A percentile compares a stretch with the other conserved stretches of the same genome.
Conservation (phyloP, 2,329 filamentous ascomycete genomes). For the Ascochyta viciae-villosae region DNA sequence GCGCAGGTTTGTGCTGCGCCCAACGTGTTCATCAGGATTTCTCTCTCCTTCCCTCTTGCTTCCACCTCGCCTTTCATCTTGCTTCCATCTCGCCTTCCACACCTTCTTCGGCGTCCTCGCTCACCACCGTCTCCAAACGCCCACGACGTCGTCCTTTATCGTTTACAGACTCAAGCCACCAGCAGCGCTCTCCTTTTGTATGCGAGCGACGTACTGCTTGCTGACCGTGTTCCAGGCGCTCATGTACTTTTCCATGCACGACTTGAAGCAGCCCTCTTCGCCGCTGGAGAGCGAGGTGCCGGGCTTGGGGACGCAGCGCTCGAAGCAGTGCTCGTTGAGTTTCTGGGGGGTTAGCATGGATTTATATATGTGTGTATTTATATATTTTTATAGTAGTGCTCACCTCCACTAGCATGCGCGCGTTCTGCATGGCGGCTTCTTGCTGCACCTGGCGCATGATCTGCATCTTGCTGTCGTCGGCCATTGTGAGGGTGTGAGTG, state of each 20-base stretch:
- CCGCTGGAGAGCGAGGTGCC: conserved; percentile 57
- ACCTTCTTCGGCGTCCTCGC: background rate
- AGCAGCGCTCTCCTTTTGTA: conserved; percentile 51
- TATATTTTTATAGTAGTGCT: too few relatives aligned
- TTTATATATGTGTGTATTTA: background rate
- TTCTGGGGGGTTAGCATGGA: conserved; percentile 47
- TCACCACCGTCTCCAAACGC: background rate
- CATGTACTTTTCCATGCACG: conserved; percentile 66
- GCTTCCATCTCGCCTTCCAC: too few relatives aligned
- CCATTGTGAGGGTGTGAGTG: conserved; percentile 3
- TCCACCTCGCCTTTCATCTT: background rate
- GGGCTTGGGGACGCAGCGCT: conserved; percentile 62
- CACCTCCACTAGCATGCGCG: conserved; percentile 59
- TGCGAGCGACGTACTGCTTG: conserved; percentile 57
- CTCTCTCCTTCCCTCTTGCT: background rate
- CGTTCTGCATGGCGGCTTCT: conserved; percentile 60
- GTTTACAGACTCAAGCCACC: conserved; percentile 9
- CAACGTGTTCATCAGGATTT: too few relatives aligned
- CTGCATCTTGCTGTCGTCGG: conserved; percentile 47
- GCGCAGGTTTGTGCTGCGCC: too few relatives aligned
- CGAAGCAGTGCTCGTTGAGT: conserved; percentile 65
- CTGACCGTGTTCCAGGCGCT: conserved; percentile 60
- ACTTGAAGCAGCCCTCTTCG: conserved; percentile 58
- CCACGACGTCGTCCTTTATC: conserved; percentile 17
- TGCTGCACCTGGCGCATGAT: conserved; percentile 62